Evolutionary conservation across 306 rosid species (phyloP), one percentile per base, ranked within the genome.

Genomic region (Inga laurina): DNA sequence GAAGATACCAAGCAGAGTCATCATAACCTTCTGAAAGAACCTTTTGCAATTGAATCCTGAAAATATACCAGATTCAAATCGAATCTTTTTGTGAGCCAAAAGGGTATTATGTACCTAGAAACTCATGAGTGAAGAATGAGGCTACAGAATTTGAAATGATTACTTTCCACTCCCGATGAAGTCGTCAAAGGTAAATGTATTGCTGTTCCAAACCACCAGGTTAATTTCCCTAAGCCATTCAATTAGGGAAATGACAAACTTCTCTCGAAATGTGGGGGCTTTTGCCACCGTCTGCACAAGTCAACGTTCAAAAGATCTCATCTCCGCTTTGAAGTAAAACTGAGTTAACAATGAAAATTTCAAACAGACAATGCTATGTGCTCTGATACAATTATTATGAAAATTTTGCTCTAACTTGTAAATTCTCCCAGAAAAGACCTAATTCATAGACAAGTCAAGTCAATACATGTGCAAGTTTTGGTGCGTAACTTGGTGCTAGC

Each of bases 151-250:
- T 12, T 39, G 18, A 70, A 78, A 70, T 21, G 10, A 7, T 84
- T 85, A 92, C 97, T 85, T 95, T 81, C 94, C 97, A 64, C 84
- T 88, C 77, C 97, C 98, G 74, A 95, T 95, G 65, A 90, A 93
- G 86, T 90, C 98, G 70, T 94, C 98, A 37, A 39, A 86, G 51
- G 91, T 46, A 88, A 93, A 35, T 7, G 92, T 89, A 65, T 94
- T 93, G 90, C 97, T 93, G 88, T 94, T 94, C 98, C 98, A 93
- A 76, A 95, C 98, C 15, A 76, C 0, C 61, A 89, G 94, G 79
- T 62, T 90, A 49, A 95, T 21, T 69, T 90, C 97, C 72, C 95
- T 91, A 48, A 94, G 94, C 8, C 98, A 94, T 89, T 94, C 98
- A 74, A 94, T 88, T 6, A 94, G 74, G 6, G 93, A 77, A 59